Percentiles rank a stretch among this genome's conserved stretches.
These are phyloP conservation scores for Beauveria medogensis DNA, from an alignment of 2,329 filamentous ascomycete species.

Conservation along the genomic window DNA sequence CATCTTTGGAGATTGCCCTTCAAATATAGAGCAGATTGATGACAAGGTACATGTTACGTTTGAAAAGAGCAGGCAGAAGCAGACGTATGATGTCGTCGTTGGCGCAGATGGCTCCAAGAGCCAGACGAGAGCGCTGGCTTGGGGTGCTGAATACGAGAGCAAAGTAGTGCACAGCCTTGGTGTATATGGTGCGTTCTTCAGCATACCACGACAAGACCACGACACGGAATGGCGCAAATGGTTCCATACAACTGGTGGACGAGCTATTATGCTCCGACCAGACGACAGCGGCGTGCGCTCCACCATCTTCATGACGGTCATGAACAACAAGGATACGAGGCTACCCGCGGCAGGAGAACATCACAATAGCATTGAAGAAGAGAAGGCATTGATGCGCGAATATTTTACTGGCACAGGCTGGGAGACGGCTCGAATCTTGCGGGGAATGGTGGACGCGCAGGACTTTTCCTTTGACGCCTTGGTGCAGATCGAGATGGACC, in stretches of 20 bases:
- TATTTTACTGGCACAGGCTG: conserved; percentile 39
- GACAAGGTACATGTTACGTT: conserved; percentile 29
- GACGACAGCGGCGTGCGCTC: background rate
- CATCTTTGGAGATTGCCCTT: conserved; percentile 23
- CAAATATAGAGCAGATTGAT: conserved; percentile 21
- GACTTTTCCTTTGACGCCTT: conserved; percentile 34
- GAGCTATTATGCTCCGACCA: conserved; percentile 27
- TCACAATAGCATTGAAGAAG: conserved; percentile 11
- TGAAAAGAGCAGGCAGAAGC: conserved; percentile 30
- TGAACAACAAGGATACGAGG: conserved; percentile 22
- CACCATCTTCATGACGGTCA: conserved; percentile 21
- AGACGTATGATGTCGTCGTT: conserved; percentile 43
- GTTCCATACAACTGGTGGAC: conserved; percentile 27
- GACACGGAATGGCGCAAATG: conserved; percentile 17
- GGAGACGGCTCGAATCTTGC: conserved; percentile 30
- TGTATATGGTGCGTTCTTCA: conserved; percentile 32
- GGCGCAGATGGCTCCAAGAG: conserved; percentile 48
- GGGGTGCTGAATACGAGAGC: conserved; percentile 21
- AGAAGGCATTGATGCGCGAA: conserved; percentile 32
- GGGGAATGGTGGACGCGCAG: conserved; percentile 23
- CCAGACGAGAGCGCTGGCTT: conserved; percentile 33
- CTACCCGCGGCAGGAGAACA: conserved; percentile 15
- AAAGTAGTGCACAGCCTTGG: conserved; percentile 22
- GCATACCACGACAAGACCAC: conserved; percentile 21
- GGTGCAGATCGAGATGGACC: conserved; percentile 31